Conservation (phyloP, 2,329 filamentous ascomycete species). For the Pestalotiopsis sp. region DNA sequence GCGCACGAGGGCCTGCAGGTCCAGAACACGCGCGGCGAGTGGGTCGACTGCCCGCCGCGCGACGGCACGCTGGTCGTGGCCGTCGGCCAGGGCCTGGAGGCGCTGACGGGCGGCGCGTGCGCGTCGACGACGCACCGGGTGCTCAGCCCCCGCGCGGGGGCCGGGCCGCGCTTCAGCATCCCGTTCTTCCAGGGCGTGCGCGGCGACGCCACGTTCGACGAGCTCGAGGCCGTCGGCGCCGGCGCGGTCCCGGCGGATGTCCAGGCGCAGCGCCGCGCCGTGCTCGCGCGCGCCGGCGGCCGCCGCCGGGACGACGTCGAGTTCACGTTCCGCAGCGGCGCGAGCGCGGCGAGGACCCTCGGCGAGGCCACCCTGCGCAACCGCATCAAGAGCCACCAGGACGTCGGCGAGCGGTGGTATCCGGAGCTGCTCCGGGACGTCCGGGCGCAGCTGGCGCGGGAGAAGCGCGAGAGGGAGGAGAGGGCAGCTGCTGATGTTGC, state of each 20-base stretch:
- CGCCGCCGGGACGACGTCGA: slow-evolving; percentile 74
- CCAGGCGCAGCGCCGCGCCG: slow-evolving; percentile 59
- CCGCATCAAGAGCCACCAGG: slow-evolving; percentile 82
- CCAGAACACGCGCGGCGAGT: slow-evolving; percentile 75
- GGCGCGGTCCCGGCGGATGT: slow-evolving; percentile 64
- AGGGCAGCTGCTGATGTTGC: slow-evolving; percentile 12
- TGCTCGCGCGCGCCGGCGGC: slow-evolving; percentile 59
- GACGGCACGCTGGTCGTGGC: slow-evolving; percentile 81
- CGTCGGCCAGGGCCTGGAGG: slow-evolving; percentile 86
- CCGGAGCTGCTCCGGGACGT: slow-evolving; percentile 63
- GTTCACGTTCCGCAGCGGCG: slow-evolving; percentile 78
- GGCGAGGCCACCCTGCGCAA: slow-evolving; percentile 87
- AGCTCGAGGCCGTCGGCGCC: slow-evolving; percentile 66
- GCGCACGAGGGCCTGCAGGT: slow-evolving; percentile 79
- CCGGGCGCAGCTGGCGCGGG: slow-evolving; percentile 57
- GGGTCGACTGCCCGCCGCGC: slow-evolving; percentile 82
- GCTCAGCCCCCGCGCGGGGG: slow-evolving; percentile 69
- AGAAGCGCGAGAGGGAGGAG: slow-evolving; percentile 33
- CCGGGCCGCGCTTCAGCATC: slow-evolving; percentile 75
- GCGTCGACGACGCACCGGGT: slow-evolving; percentile 83
- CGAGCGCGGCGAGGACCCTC: slow-evolving; percentile 62
- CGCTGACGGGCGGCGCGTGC: slow-evolving; percentile 81
- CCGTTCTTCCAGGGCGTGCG: slow-evolving; percentile 89
- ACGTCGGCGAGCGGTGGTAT: slow-evolving; percentile 83
- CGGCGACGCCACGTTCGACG: slow-evolving; percentile 78